Evolutionary conservation across 2,329 filamentous ascomycete genomes (phyloP), one percentile per base, ranked within the genome.

Genomic region (Aureobasidium zeae): DNA sequence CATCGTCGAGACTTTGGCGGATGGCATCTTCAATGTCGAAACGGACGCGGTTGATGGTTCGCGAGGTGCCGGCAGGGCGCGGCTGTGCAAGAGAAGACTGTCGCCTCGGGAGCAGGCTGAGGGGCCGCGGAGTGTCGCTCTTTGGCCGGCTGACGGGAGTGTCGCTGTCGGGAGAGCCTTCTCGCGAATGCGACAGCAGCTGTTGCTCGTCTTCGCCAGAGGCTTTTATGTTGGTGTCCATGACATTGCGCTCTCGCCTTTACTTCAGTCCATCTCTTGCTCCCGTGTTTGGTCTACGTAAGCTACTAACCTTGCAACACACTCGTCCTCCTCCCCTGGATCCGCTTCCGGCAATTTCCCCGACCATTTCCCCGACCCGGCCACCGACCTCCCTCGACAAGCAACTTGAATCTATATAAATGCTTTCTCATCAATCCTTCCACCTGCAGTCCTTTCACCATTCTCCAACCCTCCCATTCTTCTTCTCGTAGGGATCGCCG

Each of bases 1-100:
- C 19, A 41, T 39, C 13, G 49, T 46, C 41, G 35, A 42, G 12
- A 13, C 28, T 29, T 5, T 16, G 21, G 4, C 42, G 42, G 15
- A 45, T 36, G 5, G 57, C 54, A 37, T 62, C 59, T 8, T 50
- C 51, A 25, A 77, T 65, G 54, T 81, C 79, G 63, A 91, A 91
- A 52, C 81, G 80, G 33, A 91, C 85, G 19, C 83, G 74, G 58
- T 84, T 81, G 7, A 75, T 72, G 1, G 81, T 86, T 43, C 81
- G 63, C 13, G 81, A 74, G 25, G 75, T 72, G 48, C 68, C 69
- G 52, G 66, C 60, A 5, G 63, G 61, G 38, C 69, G 57, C 11
- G 58, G 63, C 45, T 70, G 68, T 2, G 68, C 69, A 47, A 72
- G 66, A 0, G 67, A 69, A n/a, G 56, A 59, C 45, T 61, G 57